Percentiles rank a stretch among this genome's conserved stretches.
These are phyloP conservation scores for Knufia fluminis DNA, from an alignment of 2,329 filamentous ascomycete species.

Conservation along the genomic window DNA sequence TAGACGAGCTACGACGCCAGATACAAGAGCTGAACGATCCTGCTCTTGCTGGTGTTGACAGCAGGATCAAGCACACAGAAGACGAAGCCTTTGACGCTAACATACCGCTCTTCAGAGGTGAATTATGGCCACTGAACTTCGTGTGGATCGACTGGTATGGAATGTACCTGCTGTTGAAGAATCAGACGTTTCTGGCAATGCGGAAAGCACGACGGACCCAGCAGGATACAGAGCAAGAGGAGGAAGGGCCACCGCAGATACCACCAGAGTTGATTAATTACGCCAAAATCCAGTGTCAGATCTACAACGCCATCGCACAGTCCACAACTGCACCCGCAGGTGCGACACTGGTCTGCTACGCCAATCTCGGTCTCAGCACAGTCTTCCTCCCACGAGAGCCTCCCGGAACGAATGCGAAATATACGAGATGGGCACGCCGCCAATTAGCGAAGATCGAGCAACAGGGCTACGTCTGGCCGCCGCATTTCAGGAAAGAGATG, in stretches of 20 bases:
- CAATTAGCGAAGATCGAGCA: conserved; percentile 72
- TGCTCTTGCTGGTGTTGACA: conserved; percentile 51
- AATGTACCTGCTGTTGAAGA: conserved; percentile 69
- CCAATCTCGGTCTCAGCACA: conserved; percentile 63
- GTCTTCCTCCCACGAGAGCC: conserved; percentile 62
- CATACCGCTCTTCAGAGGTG: conserved; percentile 51
- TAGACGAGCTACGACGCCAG: conserved; percentile 35
- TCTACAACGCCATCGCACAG: conserved; percentile 68
- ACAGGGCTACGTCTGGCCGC: conserved; percentile 71
- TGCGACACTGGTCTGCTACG: conserved; percentile 62
- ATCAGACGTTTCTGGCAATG: conserved; percentile 55
- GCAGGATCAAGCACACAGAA: not conserved
- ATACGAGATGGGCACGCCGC: conserved; percentile 68
- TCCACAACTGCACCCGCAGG: conserved; percentile 64
- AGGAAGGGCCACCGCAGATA: conserved; percentile 22
- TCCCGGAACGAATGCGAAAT: conserved; percentile 44
- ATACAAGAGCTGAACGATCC: conserved; percentile 58
- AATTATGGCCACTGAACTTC: conserved; percentile 65
- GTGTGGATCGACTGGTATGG: conserved; percentile 68
- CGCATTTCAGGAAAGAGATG: conserved; percentile 64
- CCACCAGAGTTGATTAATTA: conserved; percentile 49
- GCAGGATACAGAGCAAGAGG: not conserved
- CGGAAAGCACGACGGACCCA: conserved; percentile 23
- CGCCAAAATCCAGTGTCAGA: conserved; percentile 62
- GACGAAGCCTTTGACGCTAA: conserved; percentile 42